Conservation (phyloP, 257 asterid species). For the Eucommia ulmoides region DNA sequence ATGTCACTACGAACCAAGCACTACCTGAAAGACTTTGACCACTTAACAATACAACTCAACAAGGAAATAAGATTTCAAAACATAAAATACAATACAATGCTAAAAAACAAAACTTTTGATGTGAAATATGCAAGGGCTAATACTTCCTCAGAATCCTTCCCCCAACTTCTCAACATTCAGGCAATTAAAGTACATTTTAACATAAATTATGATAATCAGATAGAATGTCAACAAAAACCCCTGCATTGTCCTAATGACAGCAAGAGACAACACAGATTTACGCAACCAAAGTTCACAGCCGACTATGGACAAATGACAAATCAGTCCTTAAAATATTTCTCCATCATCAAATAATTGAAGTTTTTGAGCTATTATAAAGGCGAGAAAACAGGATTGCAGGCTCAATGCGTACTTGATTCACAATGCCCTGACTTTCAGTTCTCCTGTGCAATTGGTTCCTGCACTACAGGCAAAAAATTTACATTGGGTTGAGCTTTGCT, state of each 20-base stretch:
- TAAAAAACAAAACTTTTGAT: slow-evolving; percentile 15
- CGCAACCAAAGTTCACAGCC: slow-evolving; percentile 11
- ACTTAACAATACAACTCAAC: slow-evolving; percentile 9
- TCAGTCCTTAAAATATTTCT: slow-evolving; percentile 3
- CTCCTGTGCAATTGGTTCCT: slow-evolving; percentile 12
- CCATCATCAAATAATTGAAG: slow-evolving; percentile 8
- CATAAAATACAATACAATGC: slow-evolving; percentile 6
- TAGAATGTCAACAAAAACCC: slow-evolving; percentile 8
- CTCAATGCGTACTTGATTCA: slow-evolving; percentile 12
- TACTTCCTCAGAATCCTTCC: slow-evolving; percentile 13
- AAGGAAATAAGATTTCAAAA: slow-evolving; percentile 12
- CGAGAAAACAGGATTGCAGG: slow-evolving; percentile 14
- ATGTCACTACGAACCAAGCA: not conserved
- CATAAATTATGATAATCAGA: slow-evolving; percentile 9
- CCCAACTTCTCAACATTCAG: slow-evolving; percentile 2
- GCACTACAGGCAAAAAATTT: slow-evolving; percentile 6
- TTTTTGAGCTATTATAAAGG: slow-evolving; percentile 11
- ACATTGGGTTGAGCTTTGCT: slow-evolving; percentile 4
- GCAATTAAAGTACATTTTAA: slow-evolving; percentile 10
- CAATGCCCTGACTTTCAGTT: slow-evolving; percentile 9
- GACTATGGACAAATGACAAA: slow-evolving; percentile 17
- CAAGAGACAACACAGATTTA: slow-evolving; percentile 13
- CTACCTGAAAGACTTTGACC: slow-evolving; percentile 4
- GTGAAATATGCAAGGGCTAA: slow-evolving; percentile 12
- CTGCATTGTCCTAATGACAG: slow-evolving; percentile 8